Evolutionary conservation across 2,329 filamentous ascomycete species (phyloP), one percentile per base, ranked within the genome.

Genomic region (Ceratocystis eucalypticola): DNA sequence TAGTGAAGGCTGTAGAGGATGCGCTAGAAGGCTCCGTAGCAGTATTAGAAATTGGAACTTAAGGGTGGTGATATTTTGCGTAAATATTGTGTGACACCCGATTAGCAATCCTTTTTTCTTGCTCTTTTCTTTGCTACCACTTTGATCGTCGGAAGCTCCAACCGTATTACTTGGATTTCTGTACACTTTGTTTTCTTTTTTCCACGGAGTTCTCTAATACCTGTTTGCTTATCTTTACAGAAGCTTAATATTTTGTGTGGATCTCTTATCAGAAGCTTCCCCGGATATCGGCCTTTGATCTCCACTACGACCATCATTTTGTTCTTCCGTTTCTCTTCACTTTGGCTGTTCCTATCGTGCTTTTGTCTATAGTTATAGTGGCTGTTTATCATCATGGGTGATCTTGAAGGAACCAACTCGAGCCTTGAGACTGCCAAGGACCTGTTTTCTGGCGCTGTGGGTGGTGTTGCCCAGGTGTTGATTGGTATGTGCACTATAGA

Each of bases 391-490:
- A 62, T 37, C 64, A 69, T 69, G 67, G 63, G 61, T 28, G 62
- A 65, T 37, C 65, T 62, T 7, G 67, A 57, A 57, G 63, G 62
- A 63, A 37, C 61, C 44, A 68, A 72, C 69, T 74, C 76, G 66
- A 77, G 75, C 28, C 70, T 80, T 71, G 84, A 87, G 74, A 88
- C 88, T 62, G 79, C 86, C 72, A 99, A 97, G 80, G 94, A 99
- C 77, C 80, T 99, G 68, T 88, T 93, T 74, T 85, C 94, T 10
- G 94, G 94, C 46, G 94, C 94, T 68, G 88, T 88, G 6, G 94
- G 94, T 69, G 94, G 94, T 71, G 82, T 97, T 71, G 93, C 94
- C 20, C 94, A 99, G 77, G 94, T 99, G 55, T 78, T 99, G 69
- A 82, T 97, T 70, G 93, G 92, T 96, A 78, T 77, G 85, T 81